phyloP scores from a whole-genome alignment of 148 eudicot species.

The Cornus suecica region DNA sequence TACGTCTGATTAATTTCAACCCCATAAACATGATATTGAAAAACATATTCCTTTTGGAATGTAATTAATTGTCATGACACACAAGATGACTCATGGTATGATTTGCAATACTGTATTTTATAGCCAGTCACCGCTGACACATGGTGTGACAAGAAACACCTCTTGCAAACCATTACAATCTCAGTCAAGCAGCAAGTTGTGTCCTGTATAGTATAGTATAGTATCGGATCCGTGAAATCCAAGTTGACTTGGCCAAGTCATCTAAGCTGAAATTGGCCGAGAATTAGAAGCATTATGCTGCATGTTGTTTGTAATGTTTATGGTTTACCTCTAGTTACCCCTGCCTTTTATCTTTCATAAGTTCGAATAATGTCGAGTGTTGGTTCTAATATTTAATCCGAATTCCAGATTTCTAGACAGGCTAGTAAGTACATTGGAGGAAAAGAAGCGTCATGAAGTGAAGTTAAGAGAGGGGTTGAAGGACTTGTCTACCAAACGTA shows the following conservation, averaged over 20 bases:
- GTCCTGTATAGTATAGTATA: too few relatives aligned
- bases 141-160: too few relatives aligned
- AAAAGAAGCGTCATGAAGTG: constrained; percentile 89
- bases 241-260: not conserved
- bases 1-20: not conserved
- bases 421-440: constrained; percentile 74
- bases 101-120: too few relatives aligned
- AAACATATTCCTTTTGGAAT: not conserved
- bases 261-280: too few relatives aligned
- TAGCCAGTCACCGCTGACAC: too few relatives aligned
- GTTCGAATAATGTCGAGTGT: constrained; percentile 6
- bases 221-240: too few relatives aligned
- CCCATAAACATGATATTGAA: not conserved
- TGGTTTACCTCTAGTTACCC: not conserved
- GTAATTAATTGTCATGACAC: not conserved
- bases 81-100: too few relatives aligned
- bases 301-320: not conserved
- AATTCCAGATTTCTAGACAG: constrained; percentile 77
- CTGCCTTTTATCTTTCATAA: not conserved
- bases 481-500: constrained; percentile 75
- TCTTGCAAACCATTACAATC: too few relatives aligned
- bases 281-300: not conserved
- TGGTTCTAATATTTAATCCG: not conserved
- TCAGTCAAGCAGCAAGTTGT: too few relatives aligned
- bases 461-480: constrained; percentile 84